phyloP scores from a whole-genome alignment of 495 filamentous ascomycete species.

The Astrocystis sublimbata region DNA sequence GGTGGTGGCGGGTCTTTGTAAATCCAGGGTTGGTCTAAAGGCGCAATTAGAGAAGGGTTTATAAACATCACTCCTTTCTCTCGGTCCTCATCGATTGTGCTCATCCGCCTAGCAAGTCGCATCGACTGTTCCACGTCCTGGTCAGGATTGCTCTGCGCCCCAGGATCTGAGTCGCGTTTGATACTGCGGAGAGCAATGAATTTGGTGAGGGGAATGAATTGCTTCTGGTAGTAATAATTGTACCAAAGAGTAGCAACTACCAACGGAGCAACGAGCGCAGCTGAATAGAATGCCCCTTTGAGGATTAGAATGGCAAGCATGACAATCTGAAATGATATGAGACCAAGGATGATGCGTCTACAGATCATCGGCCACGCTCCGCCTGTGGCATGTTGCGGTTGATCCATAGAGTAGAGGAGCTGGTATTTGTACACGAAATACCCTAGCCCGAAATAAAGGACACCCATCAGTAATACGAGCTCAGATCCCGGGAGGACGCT shows the following conservation, averaged over 20 bases:
- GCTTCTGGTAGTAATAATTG: constrained; percentile 68
- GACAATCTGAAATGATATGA: constrained; percentile 84
- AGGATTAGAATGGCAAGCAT: constrained; percentile 86
- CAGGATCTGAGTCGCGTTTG: constrained; percentile 29
- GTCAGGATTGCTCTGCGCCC: constrained; percentile 47
- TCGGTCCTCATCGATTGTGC: constrained; percentile 64
- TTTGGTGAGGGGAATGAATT: constrained; percentile 81
- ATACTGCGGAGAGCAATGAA: constrained; percentile 92
- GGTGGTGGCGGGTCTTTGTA: constrained; percentile 51
- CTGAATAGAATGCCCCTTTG: constrained; percentile 66
- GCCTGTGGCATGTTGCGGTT: constrained; percentile 92
- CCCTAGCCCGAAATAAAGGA: constrained; percentile 85
- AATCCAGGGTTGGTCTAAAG: constrained; percentile 58
- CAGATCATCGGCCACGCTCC: constrained; percentile 95
- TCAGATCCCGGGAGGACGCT: constrained; percentile 82
- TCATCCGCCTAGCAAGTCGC: constrained; percentile 39
- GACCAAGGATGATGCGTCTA: constrained; percentile 78
- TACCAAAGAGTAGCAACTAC: constrained; percentile 81
- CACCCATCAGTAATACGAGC: constrained; percentile 77
- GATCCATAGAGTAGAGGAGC: constrained; percentile 96
- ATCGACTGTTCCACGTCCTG: constrained; percentile 40
- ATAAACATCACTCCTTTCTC: constrained; percentile 68
- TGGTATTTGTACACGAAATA: constrained; percentile 98
- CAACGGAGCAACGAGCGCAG: constrained; percentile 73
- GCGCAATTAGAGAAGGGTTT: constrained; percentile 70